phyloP scores from a whole-genome alignment of 306 rosid species.

The Styphnolobium japonicum region DNA sequence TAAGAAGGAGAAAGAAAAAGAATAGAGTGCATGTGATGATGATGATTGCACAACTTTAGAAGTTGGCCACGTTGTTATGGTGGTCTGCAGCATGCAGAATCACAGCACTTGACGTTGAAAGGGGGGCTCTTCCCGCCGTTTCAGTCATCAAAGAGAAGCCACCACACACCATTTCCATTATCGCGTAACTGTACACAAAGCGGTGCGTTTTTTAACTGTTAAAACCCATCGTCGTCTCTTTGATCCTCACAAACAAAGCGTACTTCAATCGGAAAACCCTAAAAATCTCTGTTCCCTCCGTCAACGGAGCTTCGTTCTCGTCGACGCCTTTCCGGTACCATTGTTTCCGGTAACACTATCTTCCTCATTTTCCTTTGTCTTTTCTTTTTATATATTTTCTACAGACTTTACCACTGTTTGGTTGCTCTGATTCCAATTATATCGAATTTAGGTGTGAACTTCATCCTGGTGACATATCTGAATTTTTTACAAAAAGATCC shows the following conservation, averaged over 20 bases:
- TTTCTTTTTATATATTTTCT: not conserved
- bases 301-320: constrained; percentile 68
- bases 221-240: not conserved
- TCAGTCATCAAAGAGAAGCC: not conserved
- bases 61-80: not conserved
- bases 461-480: not conserved
- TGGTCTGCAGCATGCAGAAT: constrained; percentile 12
- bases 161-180: not conserved
- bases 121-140: constrained; percentile 49
- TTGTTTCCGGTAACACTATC: constrained; percentile 35
- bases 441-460: not conserved
- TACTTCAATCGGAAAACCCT: constrained; percentile 27
- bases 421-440: no score
- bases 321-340: not conserved
- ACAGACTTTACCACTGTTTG: not conserved
- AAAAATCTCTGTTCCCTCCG: not conserved
- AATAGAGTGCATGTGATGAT: no score
- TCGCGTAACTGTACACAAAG: not conserved
- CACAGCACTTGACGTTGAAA: not conserved
- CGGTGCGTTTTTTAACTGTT: not conserved
- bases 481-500: not conserved
- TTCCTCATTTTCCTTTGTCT: not conserved
- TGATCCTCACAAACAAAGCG: not conserved
- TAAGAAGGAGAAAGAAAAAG: no score
- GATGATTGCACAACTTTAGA: no score